These are phyloP conservation scores for Phytophthora pisi DNA, from an alignment of 352 stramenopile genomes.

Conservation along the genomic window DNA sequence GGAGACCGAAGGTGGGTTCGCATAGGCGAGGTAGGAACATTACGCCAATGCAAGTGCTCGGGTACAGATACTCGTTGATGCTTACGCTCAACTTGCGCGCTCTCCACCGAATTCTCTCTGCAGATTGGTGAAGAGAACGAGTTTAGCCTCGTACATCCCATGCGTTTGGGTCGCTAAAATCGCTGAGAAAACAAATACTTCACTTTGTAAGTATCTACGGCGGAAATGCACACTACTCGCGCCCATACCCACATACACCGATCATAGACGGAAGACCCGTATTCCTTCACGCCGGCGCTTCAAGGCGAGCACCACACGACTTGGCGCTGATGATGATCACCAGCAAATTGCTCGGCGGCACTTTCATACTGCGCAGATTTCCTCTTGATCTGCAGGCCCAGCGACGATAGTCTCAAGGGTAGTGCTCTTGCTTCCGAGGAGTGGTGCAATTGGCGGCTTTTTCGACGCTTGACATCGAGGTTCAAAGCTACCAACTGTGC, in stretches of 20 bases:
- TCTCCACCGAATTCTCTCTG: not conserved
- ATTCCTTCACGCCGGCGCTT: constrained; percentile 1
- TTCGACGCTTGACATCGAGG: not conserved
- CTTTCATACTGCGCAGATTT: constrained; percentile 17
- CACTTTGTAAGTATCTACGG: too few species aligned
- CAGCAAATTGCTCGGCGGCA: not conserved
- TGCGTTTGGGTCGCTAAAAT: not conserved
- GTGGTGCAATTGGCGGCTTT: not conserved
- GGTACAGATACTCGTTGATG: not conserved
- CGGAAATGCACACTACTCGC: too few species aligned
- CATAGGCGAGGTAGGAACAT: not conserved
- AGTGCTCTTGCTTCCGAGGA: constrained; percentile 2
- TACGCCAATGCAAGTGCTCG: not conserved
- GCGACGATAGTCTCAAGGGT: not conserved
- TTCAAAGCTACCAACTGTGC: constrained; percentile 23
- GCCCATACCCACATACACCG: not conserved
- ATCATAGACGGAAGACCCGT: not conserved
- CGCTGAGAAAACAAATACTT: too few species aligned
- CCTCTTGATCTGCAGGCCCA: not conserved
- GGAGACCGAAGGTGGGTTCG: not conserved
- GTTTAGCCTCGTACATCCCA: not conserved
- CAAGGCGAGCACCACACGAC: not conserved
- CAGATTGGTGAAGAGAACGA: not conserved
- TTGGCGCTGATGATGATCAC: not conserved
- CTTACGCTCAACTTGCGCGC: not conserved